Evolutionary conservation across 129 eudicot species (phyloP).

Genomic region (Dittrichia graveolens): DNA sequence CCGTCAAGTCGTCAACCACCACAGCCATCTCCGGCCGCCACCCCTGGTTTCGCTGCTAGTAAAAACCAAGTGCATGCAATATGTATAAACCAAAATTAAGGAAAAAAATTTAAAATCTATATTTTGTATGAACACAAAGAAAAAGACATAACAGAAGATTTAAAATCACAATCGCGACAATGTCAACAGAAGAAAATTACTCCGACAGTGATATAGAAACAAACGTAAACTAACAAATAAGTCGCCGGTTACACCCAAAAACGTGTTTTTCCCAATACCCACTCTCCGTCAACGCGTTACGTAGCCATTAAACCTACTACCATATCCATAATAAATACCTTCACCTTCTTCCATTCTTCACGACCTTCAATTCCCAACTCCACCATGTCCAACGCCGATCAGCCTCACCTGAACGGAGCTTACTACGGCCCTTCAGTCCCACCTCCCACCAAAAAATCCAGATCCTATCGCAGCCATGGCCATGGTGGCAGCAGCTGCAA

Average conservation of each 20-base stretch:
- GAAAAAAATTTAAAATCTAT: no score
- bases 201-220: slow-evolving; percentile 10
- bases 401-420: slow-evolving; percentile 66
- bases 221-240: no score
- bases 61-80: no score
- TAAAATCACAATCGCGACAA: neutral
- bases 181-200: slow-evolving; percentile 22
- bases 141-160: neutral
- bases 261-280: slow-evolving; percentile 22
- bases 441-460: slow-evolving; percentile 42
- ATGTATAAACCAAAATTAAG: no score
- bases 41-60: no score
- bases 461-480: slow-evolving; percentile 53
- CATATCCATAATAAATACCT: slow-evolving; percentile 22
- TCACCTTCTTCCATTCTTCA: neutral
- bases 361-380: neutral
- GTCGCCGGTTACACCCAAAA: neutral
- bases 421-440: slow-evolving; percentile 73
- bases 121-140: no score
- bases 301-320: slow-evolving; percentile 5
- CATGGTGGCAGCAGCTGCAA: slow-evolving; percentile 56
- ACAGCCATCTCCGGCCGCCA: no score
- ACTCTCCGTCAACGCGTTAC: slow-evolving; percentile 3
- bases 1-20: no score
- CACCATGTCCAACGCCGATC: slow-evolving; percentile 32